phyloP scores from a whole-genome alignment of 2,329 filamentous ascomycete genomes.

The Corniculantispora saksenae region DNA sequence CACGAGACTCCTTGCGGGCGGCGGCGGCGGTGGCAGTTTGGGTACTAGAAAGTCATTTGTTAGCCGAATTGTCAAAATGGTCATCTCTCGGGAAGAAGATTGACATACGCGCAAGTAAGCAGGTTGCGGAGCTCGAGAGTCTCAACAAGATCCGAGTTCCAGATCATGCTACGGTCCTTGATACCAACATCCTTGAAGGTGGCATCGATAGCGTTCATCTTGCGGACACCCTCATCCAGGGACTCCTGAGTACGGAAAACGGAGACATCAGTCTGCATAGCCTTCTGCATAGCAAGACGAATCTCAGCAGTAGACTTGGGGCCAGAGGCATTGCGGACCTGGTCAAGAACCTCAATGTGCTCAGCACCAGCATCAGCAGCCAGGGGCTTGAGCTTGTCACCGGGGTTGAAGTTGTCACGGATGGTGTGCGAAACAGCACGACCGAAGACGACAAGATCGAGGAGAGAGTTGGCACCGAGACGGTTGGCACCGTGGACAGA shows the following conservation, averaged over 20 bases:
- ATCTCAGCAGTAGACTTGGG: slow-evolving; percentile 87
- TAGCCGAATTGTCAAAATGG: not conserved
- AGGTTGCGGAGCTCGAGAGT: slow-evolving; percentile 94
- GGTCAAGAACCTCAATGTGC: slow-evolving; percentile 82
- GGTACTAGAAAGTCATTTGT: slow-evolving; percentile 49
- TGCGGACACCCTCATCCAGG: slow-evolving; percentile 88
- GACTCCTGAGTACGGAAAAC: slow-evolving; percentile 95
- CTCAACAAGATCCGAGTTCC: slow-evolving; percentile 97
- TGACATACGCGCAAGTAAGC: slow-evolving; percentile 90
- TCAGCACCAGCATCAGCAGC: slow-evolving; percentile 85
- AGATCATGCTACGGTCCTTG: slow-evolving; percentile 99
- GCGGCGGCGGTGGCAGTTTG: slow-evolving; percentile 91
- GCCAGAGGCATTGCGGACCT: slow-evolving; percentile 79
- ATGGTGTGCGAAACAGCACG: slow-evolving; percentile 97
- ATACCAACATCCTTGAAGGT: slow-evolving; percentile 82
- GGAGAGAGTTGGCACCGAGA: slow-evolving; percentile 94
- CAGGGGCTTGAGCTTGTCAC: slow-evolving; percentile 75
- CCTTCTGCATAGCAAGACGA: slow-evolving; percentile 91
- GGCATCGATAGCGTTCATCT: slow-evolving; percentile 81
- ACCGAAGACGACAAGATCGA: slow-evolving; percentile 96
- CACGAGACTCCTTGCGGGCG: slow-evolving; percentile 94
- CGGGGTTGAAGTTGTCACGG: slow-evolving; percentile 88
- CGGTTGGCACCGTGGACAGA: slow-evolving; percentile 98
- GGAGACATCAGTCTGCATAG: slow-evolving; percentile 95
- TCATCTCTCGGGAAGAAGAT: not conserved